Evolutionary conservation across 2,329 filamentous ascomycete species (phyloP).

Genomic region (Dothideomycetes sp.): DNA sequence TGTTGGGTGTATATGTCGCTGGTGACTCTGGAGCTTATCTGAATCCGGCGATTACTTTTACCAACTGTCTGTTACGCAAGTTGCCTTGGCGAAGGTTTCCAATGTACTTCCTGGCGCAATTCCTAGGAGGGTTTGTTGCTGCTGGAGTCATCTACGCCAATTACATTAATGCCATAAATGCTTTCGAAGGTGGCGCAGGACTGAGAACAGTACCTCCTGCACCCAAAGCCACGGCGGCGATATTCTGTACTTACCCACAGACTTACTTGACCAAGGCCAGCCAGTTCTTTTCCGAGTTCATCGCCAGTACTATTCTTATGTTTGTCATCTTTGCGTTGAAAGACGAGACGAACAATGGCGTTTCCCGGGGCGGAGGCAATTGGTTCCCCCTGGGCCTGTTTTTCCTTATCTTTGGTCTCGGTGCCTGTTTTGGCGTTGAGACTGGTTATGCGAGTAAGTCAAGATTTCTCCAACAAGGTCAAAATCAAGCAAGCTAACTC

Average conservation of each 20-base stretch:
- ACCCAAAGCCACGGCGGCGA: slow-evolving; percentile 50
- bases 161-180: slow-evolving; percentile 52
- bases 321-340: slow-evolving; percentile 62
- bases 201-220: slow-evolving; percentile 53
- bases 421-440: slow-evolving; percentile 60
- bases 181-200: slow-evolving; percentile 49
- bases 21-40: slow-evolving; percentile 59
- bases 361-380: slow-evolving; percentile 24
- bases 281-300: slow-evolving; percentile 64
- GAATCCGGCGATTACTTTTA: slow-evolving; percentile 59
- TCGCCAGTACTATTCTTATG: slow-evolving; percentile 57
- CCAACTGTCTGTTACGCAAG: slow-evolving; percentile 58
- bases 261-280: slow-evolving; percentile 53
- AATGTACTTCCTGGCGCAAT: slow-evolving; percentile 56
- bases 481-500: slow-evolving; percentile 32
- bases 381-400: slow-evolving; percentile 52
- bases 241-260: slow-evolving; percentile 62
- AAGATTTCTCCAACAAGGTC: slow-evolving; percentile 19
- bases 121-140: slow-evolving; percentile 58
- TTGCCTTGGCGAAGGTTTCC: slow-evolving; percentile 63
- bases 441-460: slow-evolving; percentile 49
- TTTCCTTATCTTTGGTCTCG: slow-evolving; percentile 59
- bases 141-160: slow-evolving; percentile 36
- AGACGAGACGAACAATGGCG: slow-evolving; percentile 38
- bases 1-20: slow-evolving; percentile 51